Base-by-base conservation (phyloP, 2,329 filamentous ascomycete genomes). In the Leptographium procerum region DNA sequence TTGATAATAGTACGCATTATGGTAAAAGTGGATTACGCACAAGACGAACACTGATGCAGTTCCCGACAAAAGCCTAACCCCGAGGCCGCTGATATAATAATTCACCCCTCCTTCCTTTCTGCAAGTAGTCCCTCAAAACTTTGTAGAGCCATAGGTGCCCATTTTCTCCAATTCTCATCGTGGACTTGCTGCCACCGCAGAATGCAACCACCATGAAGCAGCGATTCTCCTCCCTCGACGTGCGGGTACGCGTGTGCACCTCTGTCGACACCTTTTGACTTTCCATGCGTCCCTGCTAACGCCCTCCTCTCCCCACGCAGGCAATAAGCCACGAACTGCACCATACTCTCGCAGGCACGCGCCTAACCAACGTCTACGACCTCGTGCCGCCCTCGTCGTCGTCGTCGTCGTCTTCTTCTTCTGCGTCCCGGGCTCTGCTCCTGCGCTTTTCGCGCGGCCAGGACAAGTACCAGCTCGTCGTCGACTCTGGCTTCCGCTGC, bases 401-500 rank as follows among this genome's bases (percentile, higher is more conserved):
- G 3, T 55, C 62, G n/a, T 22, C 52, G 9, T 4, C 43, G 2
- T 24, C 51, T 28, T 53, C 60, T 1, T 36, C 61, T 5, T 59
- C 62, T 5, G 29, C 52, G 8, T 95, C 90, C 3, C 91, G 91
- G 64, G 91, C 92, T 69, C 96, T 97, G 68, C 89, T 97, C 68
- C 82, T 99, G 72, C 97, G 96, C 70, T 94, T 99, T 69, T 85
- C 91, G 58, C 95, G 94, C 70, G 90, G 92, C 50, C 86, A 92
- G 68, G 82, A 86, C 64, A 91, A 91, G 72, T 87, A 94, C 69
- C 92, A 97, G 70, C 79, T 99, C 31, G 78, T 99, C 56, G 84
- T 99, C 66, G 94, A 99, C 70, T 94, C 89, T 1, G 94, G 94
- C 33, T 99, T 99, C 72, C 90, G 94, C 69, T 95, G 90, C 71